Percentiles rank a stretch among this genome's conserved stretches.
These are phyloP conservation scores for Yamadazyma diospyri DNA, from an alignment of 1,139 yeast genomes.

Conservation along the genomic window DNA sequence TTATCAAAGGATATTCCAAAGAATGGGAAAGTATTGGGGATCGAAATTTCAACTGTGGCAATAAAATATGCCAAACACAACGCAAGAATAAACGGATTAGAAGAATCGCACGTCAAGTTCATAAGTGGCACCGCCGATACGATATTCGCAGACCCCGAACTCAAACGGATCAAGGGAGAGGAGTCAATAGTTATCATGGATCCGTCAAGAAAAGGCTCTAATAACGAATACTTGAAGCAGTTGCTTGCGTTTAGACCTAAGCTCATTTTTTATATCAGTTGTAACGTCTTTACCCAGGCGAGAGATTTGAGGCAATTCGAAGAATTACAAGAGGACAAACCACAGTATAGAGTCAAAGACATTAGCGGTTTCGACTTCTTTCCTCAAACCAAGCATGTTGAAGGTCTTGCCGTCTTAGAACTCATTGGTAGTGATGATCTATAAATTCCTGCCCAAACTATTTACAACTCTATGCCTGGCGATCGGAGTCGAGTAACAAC, in stretches of 20 bases:
- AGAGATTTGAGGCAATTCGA: slow-evolving; percentile 35
- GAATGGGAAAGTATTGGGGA: slow-evolving; percentile 39
- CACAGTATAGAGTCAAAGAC: slow-evolving; percentile 26
- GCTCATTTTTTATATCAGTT: slow-evolving; percentile 39
- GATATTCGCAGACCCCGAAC: slow-evolving; percentile 24
- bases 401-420: slow-evolving; percentile 39
- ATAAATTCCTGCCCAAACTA: slow-evolving; percentile 5
- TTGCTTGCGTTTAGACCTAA: slow-evolving; percentile 35
- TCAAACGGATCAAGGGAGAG: slow-evolving; percentile 22
- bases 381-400: slow-evolving; percentile 49
- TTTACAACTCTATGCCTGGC: slow-evolving; percentile 2
- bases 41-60: slow-evolving; percentile 34
- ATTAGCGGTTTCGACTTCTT: slow-evolving; percentile 45
- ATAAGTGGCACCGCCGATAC: slow-evolving; percentile 37
- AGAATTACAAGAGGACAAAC: slow-evolving; percentile 18
- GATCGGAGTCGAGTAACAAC: slow-evolving; percentile 9
- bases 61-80: slow-evolving; percentile 38
- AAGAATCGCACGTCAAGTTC: slow-evolving; percentile 28
- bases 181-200: slow-evolving; percentile 42
- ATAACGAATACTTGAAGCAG: slow-evolving; percentile 31
- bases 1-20: slow-evolving; percentile 26
- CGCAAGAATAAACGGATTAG: slow-evolving; percentile 37
- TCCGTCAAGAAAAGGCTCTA: slow-evolving; percentile 46
- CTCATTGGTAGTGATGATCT: slow-evolving; percentile 3
- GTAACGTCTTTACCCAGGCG: slow-evolving; percentile 48